Base-by-base conservation (phyloP, 179 eudicot species). In the Nepenthes alata region DNA sequence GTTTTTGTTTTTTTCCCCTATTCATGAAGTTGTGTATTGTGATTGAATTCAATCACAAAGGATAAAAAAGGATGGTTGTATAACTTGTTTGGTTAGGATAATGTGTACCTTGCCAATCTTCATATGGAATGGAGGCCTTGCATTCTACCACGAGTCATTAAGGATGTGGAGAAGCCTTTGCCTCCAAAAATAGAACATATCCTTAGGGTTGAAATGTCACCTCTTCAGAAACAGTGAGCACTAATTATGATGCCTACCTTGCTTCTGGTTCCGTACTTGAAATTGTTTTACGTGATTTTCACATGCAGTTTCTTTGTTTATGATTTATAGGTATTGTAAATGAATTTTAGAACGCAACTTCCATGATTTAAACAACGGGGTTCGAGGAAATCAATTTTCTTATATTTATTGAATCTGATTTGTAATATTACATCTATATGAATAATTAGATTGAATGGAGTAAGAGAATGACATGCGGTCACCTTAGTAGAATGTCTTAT, bases 111-210 rank as follows among this genome's bases (percentile, higher is more conserved):
- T 79, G 86, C 95, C 47, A 95, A 91, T 86, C 96, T 95, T 68
- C 99, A 95, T 64, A 81, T 72, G 96, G 99, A 95, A 72, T 72
- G 87, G 81, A 86, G 96, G 78, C 99, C 99, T 70, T 97, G 91
- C 73, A 87, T 95, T 47, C 95, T 95, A 53, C 80, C 96, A 48
- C 85, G 99, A 81, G 95, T 95, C 57, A 91, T 95, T 56, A 95
- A 95, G 81, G 99, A 95, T 66, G 99, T 95, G 47, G 99, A 95
- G 85, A 95, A 88, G 77, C 91, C 99, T 34, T 77, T 95, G 78
- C 99, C 99, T 47, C 99, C 99, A 41, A 95, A 95, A 72, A 95
- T 95, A 59, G 99, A 95, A 66, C 96, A 97, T 52, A 93, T 95
- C 63, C 89, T 95, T 5, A 80, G 99, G 80, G 86, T 95, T 60